Evolutionary conservation across 257 asterid genomes (phyloP).

Genomic region (Nicotiana sylvestris): DNA sequence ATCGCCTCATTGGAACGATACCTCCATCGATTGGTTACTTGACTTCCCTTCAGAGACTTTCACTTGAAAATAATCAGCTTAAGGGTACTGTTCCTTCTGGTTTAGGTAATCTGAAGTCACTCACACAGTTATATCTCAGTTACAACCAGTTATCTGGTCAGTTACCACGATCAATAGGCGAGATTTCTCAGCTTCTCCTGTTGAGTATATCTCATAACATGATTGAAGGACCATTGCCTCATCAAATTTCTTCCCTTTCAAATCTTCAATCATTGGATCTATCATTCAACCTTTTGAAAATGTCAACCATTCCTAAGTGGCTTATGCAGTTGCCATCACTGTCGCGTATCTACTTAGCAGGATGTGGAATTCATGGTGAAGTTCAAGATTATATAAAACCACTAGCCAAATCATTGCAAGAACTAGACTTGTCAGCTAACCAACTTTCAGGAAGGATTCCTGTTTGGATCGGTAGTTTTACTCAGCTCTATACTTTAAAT

Average conservation of each 20-base stretch:
- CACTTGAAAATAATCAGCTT: conserved; percentile 43
- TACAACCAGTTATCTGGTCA: conserved; percentile 44
- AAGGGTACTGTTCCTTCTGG: conserved; percentile 43
- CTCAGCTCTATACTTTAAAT: conserved; percentile 34
- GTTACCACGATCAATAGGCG: conserved; percentile 40
- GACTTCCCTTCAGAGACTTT: conserved; percentile 34
- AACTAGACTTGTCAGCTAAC: conserved; percentile 54
- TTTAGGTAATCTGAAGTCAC: conserved; percentile 31
- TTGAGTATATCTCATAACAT: conserved; percentile 39
- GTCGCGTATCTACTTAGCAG: conserved; percentile 38
- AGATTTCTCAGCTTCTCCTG: conserved; percentile 31
- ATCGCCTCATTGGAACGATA: conserved; percentile 41
- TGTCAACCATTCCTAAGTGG: conserved; percentile 51
- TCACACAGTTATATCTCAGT: conserved; percentile 39
- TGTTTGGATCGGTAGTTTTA: conserved; percentile 43
- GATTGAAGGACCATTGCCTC: conserved; percentile 58
- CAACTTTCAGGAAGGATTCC: conserved; percentile 47
- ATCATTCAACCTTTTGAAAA: conserved; percentile 46
- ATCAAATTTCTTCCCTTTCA: conserved; percentile 32
- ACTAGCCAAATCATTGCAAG: conserved; percentile 25
- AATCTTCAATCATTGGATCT: conserved; percentile 45
- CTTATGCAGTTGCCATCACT: conserved; percentile 42
- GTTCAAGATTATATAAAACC: conserved; percentile 28
- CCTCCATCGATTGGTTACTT: conserved; percentile 39
- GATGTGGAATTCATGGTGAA: conserved; percentile 49